phyloP scores from a whole-genome alignment of 257 asterid genomes.

The Datura wrightii region DNA sequence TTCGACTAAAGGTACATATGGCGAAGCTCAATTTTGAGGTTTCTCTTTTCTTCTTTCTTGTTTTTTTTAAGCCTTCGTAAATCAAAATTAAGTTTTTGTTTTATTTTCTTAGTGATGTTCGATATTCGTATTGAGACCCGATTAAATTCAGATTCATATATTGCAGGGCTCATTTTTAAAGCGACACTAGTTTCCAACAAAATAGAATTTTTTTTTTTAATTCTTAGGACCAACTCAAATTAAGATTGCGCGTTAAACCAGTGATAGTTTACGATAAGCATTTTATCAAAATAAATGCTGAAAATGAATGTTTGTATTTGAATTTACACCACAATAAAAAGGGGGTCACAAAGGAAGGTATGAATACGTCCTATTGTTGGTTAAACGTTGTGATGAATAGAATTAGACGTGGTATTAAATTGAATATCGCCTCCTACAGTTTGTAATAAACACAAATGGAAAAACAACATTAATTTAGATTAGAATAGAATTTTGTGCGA shows the following conservation, averaged over 20 bases:
- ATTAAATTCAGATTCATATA: neutral
- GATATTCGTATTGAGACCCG: accelerated
- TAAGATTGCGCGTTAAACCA: neutral
- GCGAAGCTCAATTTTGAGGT: neutral
- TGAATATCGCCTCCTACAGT: too few species aligned
- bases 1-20: neutral
- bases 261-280: neutral
- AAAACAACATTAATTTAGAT: too few species aligned
- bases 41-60: neutral
- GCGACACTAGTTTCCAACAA: neutral
- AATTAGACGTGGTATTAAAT: too few species aligned
- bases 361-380: too few species aligned
- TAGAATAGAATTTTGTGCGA: too few species aligned
- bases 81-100: neutral
- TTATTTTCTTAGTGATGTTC: neutral
- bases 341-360: too few species aligned
- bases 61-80: neutral
- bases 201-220: neutral
- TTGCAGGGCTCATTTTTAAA: neutral
- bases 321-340: too few species aligned
- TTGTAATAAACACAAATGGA: too few species aligned
- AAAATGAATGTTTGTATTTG: neutral
- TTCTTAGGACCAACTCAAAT: neutral
- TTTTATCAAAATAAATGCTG: neutral
- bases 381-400: too few species aligned